Evolutionary conservation across 2,329 filamentous ascomycete genomes (phyloP), one percentile per base, ranked within the genome.

Genomic region (Stagonosporopsis chrysanthemi): DNA sequence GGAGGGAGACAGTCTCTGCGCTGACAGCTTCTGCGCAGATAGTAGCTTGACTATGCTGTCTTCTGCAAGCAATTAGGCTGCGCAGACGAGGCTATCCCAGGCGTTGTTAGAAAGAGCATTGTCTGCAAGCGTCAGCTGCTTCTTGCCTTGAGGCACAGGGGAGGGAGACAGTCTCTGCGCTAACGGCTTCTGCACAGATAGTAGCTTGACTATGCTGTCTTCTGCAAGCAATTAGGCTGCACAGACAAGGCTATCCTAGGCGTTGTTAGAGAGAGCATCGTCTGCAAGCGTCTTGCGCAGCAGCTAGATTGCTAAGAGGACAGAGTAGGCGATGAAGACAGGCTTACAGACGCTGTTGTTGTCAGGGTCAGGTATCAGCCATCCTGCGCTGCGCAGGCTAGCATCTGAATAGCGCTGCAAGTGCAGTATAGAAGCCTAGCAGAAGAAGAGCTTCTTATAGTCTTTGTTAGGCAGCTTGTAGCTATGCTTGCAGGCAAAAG

Each of bases 301-400:
- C 26, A 52, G 35, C 49, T 39, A 52, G 29, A 52, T 38, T n/a
- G 48, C 48, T 9, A 15, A 42, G 2, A 52, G 15, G 12, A 43
- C 17, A 8, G 48, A 52, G 39, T 44, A 28, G 39, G 49, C 40
- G n/a, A 52, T 28, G 22, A 52, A 52, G 26, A 44, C 42, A 4
- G 42, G 42, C 40, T 44, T 43, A 31, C 49, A 43, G 49, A 33
- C 31, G 49, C 39, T 44, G 19, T n/a, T 11, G 15, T 43, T 28
- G 22, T 31, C 19, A 29, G 9, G 41, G 26, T 33, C 22, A 12
- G 49, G 40, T n/a, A 43, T 39, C 40, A 52, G 49, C 49, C 40
- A 52, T 40, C 51, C 41, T 33, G 31, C 43, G 41, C 42, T 44
- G 42, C 33, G 42, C 26, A n/a, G 26, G 11, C 42, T 6, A 14